Evolutionary conservation across 2,329 filamentous ascomycete genomes (phyloP).

Genomic region (Clonostachys solani): DNA sequence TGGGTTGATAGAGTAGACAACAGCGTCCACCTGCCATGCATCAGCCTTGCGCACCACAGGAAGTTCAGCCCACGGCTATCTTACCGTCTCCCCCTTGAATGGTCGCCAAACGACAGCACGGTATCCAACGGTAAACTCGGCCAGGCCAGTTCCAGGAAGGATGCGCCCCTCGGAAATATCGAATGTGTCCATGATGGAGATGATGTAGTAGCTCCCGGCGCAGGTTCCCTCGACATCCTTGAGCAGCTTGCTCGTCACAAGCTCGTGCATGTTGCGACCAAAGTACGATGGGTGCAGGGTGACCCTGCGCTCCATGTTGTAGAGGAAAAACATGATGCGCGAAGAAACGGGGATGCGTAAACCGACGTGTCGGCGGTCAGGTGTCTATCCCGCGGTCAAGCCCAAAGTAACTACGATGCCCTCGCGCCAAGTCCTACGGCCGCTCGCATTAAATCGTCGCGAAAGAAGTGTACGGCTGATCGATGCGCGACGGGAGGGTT

Average conservation of each 20-base stretch:
- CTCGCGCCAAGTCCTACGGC: not conserved
- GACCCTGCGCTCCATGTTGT: slow-evolving; percentile 92
- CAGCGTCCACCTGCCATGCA: slow-evolving; percentile 75
- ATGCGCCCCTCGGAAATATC: slow-evolving; percentile 93
- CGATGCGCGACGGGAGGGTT: not conserved
- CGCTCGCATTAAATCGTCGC: not conserved
- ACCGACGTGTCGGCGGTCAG: not conserved
- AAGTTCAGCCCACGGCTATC: slow-evolving; percentile 24
- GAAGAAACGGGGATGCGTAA: slow-evolving; percentile 1
- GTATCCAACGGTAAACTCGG: slow-evolving; percentile 93
- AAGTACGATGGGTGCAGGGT: slow-evolving; percentile 97
- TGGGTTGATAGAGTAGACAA: slow-evolving; percentile 86
- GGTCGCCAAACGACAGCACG: slow-evolving; percentile 96
- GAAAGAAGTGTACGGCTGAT: not conserved
- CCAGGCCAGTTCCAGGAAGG: slow-evolving; percentile 83
- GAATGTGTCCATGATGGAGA: slow-evolving; percentile 95
- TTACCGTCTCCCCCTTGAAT: slow-evolving; percentile 95
- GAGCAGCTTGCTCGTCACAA: slow-evolving; percentile 84
- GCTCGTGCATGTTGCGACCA: slow-evolving; percentile 85
- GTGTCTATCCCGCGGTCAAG: not conserved
- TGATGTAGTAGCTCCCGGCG: slow-evolving; percentile 94
- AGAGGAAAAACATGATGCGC: slow-evolving; percentile 88
- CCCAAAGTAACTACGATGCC: too few relatives aligned
- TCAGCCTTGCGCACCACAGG: slow-evolving; percentile 12
- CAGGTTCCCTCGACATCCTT: slow-evolving; percentile 94